Evolutionary conservation across 805 yeast genomes (phyloP).

Genomic region (Ogataea degrootiae): DNA sequence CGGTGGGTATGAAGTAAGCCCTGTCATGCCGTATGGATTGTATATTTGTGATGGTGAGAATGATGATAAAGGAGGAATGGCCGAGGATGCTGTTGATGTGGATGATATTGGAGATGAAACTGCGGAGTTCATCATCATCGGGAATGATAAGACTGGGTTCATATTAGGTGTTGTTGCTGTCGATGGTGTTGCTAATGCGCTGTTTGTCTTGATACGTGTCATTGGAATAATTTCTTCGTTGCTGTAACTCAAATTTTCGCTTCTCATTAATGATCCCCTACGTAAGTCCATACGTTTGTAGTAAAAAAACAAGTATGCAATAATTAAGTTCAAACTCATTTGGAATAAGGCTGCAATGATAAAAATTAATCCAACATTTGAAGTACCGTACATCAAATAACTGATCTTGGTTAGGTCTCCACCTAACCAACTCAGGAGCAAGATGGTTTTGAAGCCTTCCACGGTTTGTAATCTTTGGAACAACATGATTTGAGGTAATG

Average conservation of each 20-base stretch:
- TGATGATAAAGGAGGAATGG: background rate
- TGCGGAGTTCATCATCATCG: background rate
- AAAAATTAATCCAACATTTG: conserved; percentile 59
- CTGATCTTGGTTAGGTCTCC: conserved; percentile 80
- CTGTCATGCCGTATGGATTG: background rate
- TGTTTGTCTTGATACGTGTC: background rate
- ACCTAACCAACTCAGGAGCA: conserved; percentile 79
- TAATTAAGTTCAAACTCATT: conserved; percentile 66
- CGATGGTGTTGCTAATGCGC: conserved; percentile 4
- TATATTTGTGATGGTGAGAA: too few species aligned
- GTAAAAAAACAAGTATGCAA: conserved; percentile 68
- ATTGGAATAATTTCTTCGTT: conserved; percentile 4
- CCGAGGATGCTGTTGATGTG: background rate
- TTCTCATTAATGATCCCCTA: conserved; percentile 6
- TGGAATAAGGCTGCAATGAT: conserved; percentile 72
- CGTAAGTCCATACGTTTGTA: conserved; percentile 33
- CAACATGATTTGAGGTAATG: conserved; percentile 74
- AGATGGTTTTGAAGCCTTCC: conserved; percentile 72
- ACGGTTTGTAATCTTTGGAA: conserved; percentile 61
- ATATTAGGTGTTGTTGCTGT: conserved; percentile 1
- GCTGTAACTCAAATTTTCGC: background rate
- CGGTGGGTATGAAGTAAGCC: background rate
- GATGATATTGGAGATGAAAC: background rate
- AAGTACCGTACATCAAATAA: conserved; percentile 72
- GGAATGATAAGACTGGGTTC: conserved; percentile 1